Evolutionary conservation across 352 stramenopile genomes (phyloP).

Genomic region (Phytophthora macrochlamydospora): DNA sequence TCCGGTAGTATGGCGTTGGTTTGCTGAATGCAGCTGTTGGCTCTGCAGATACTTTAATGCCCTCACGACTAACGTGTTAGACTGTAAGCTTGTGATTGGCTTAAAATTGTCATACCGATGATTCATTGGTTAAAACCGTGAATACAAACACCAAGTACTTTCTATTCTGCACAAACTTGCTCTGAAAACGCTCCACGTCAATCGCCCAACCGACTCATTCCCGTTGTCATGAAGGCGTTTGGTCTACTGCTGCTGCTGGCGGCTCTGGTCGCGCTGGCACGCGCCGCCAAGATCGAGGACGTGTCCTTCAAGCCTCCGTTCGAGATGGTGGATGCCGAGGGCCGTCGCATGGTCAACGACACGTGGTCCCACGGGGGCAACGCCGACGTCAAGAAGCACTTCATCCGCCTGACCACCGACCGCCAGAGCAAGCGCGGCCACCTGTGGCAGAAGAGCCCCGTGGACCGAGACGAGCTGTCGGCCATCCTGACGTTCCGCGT

Average conservation of each 20-base stretch:
- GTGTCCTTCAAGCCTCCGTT: constrained; percentile 85
- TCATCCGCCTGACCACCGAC: constrained; percentile 88
- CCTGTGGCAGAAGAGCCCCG: constrained; percentile 70
- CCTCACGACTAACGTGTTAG: no score
- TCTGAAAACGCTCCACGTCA: constrained; percentile 35
- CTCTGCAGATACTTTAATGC: no score
- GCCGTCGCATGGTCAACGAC: constrained; percentile 72
- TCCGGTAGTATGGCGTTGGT: no score
- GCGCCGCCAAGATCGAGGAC: constrained; percentile 53
- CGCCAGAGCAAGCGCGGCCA: constrained; percentile 85
- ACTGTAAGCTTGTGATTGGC: no score
- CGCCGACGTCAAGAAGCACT: constrained; percentile 85
- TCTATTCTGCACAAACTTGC: background rate
- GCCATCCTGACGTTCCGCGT: constrained; percentile 84
- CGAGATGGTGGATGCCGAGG: constrained; percentile 63
- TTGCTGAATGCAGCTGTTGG: no score
- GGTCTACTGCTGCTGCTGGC: constrained; percentile 43
- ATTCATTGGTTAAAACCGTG: no score
- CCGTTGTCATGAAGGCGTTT: constrained; percentile 23
- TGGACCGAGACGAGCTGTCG: constrained; percentile 64
- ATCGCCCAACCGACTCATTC: constrained; percentile 16
- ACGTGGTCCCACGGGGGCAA: constrained; percentile 77
- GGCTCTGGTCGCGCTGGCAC: constrained; percentile 21
- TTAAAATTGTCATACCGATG: no score
- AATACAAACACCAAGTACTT: no score